phyloP scores from a whole-genome alignment of 78 protist species.

The Dictyostelium capitatum region DNA sequence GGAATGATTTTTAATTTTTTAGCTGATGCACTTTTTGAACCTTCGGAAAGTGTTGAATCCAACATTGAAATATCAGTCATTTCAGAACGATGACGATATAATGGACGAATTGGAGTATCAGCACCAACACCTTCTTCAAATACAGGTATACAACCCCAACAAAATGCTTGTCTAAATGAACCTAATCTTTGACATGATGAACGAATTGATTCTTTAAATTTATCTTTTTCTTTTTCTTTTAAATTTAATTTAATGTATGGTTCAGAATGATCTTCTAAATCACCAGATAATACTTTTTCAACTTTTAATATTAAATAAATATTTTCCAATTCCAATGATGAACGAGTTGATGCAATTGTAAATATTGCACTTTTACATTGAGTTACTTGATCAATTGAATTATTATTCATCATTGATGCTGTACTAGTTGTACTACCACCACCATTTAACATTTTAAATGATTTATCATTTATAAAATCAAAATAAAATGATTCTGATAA shows the following conservation, averaged over 20 bases:
- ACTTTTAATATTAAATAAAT: slow-evolving; percentile 47
- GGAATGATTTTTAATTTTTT: slow-evolving; percentile 69
- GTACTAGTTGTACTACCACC: too few species aligned
- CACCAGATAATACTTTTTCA: slow-evolving; percentile 74
- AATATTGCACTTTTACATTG: slow-evolving; percentile 37
- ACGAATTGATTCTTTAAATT: slow-evolving; percentile 43
- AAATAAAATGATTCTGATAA: slow-evolving; percentile 62
- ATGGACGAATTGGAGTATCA: slow-evolving; percentile 52
- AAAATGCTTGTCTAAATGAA: slow-evolving; percentile 61
- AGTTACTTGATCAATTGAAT: not conserved
- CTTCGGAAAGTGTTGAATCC: slow-evolving; percentile 43
- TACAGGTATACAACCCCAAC: slow-evolving; percentile 76
- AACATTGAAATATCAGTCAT: slow-evolving; percentile 46
- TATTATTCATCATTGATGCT: not conserved
- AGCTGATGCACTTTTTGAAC: slow-evolving; percentile 59
- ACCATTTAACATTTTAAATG: slow-evolving; percentile 18
- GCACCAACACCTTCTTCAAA: slow-evolving; percentile 72
- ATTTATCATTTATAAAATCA: slow-evolving; percentile 61
- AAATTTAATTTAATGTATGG: slow-evolving; percentile 54
- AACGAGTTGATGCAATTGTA: slow-evolving; percentile 9
- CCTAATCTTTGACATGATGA: slow-evolving; percentile 52
- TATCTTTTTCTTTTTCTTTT: slow-evolving; percentile 69
- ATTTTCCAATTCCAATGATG: slow-evolving; percentile 36
- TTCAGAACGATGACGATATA: slow-evolving; percentile 46
- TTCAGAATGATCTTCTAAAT: slow-evolving; percentile 65